Percentiles rank a stretch among this genome's conserved stretches.
phyloP scores from a whole-genome alignment of 2,329 filamentous ascomycete species.

The Malbranchea cinnamomea region DNA sequence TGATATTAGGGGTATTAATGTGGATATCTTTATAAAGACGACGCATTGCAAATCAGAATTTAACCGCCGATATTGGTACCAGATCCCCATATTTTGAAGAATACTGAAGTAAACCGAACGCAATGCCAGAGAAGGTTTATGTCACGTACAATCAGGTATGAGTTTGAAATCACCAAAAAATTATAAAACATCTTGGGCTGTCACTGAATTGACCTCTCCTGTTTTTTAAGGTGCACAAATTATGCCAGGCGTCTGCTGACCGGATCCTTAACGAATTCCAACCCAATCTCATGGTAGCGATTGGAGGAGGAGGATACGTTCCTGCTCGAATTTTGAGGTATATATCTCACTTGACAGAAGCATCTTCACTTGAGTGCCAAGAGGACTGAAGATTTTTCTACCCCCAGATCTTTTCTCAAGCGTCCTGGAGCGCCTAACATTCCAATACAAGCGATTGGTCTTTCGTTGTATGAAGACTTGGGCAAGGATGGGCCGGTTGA shows the following conservation, averaged over 20 bases:
- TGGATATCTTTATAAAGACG: no score
- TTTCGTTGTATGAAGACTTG: slow-evolving; percentile 89
- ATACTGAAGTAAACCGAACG: slow-evolving; percentile 18
- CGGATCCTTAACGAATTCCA: slow-evolving; percentile 72
- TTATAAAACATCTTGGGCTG: slow-evolving; percentile 3
- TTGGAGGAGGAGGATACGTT: slow-evolving; percentile 93
- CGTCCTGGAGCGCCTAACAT: slow-evolving; percentile 77
- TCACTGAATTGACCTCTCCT: slow-evolving; percentile 6
- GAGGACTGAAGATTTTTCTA: slow-evolving; percentile 5
- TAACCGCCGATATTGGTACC: no score
- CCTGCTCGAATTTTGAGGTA: slow-evolving; percentile 86
- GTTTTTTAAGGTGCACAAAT: slow-evolving; percentile 68
- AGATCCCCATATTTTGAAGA: no score
- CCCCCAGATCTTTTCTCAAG: slow-evolving; percentile 71
- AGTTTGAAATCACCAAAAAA: slow-evolving; percentile 4
- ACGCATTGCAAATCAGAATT: no score
- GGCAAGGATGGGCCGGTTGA: slow-evolving; percentile 51
- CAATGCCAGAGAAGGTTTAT: slow-evolving; percentile 74
- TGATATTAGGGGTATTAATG: no score
- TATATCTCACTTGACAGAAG: no score
- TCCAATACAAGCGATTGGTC: slow-evolving; percentile 95
- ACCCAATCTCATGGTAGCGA: slow-evolving; percentile 95
- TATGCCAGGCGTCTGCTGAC: slow-evolving; percentile 76
- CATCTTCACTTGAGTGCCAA: no score
- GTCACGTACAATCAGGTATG: slow-evolving; percentile 84